Evolutionary conservation across 768 basidiomycete genomes (phyloP), one percentile per base, ranked within the genome.

Genomic region (Tricholomella constricta): DNA sequence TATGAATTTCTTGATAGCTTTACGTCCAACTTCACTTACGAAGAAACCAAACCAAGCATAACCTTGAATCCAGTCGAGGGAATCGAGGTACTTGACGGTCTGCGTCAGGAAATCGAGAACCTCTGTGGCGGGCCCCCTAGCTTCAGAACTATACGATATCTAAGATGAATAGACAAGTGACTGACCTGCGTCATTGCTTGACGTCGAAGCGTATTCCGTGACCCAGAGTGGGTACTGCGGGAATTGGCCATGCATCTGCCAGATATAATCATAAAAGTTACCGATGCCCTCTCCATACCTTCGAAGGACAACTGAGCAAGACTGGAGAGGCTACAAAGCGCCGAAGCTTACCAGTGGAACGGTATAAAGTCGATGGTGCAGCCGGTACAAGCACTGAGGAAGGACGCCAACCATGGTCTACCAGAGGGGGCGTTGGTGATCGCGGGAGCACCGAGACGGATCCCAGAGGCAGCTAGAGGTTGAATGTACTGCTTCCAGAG

Each of bases 11-110:
- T 32, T n/a, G 11, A 15, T 27, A 19, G 46, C 8, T 19, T 20
- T 10, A 23, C 22, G 15, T 15, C 15, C 6, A 17, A 22, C 11
- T 22, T 8, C 15, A 37, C 65, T 57, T 47, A 65, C 64, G 46
- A 57, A 58, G 35, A 53, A 62, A n/a, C 75, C 78, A 55, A 79
- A 79, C 78, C 77, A 80, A n/a, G 76, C 69, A 54, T 78, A 79
- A 6, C 77, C 69, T 51, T 79, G 74, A 2, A 79, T 69, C 69
- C 71, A 79, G 20, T 62, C 62, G 2, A 77, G 70, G 11, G 54
- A 51, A 32, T 79, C 75, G 70, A 80, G 71, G 59, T 72, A 79
- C 8, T 58, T 47, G 23, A 69, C 68, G 12, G 73, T 73, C n/a
- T 65, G 64, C 51, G 75, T 76, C 64, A 79, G 69, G 60, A 79